A percentile compares a stretch with the other conserved stretches of the same genome.
Evolutionary conservation across 1,139 yeast genomes (phyloP).

Genomic region (Magnusiomyces suaveolens): DNA sequence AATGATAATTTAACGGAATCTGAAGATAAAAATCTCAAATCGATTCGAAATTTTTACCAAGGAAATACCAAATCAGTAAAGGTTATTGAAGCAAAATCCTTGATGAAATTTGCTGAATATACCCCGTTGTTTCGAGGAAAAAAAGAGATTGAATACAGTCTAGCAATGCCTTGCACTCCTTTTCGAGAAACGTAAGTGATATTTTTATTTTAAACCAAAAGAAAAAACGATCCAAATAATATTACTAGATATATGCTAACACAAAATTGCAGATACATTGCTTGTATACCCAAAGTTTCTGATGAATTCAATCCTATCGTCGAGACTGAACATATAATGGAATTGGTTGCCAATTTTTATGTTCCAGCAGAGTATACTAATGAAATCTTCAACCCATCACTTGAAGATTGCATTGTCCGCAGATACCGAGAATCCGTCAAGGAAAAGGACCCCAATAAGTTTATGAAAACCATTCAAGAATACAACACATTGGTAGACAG

Average conservation of each 20-base stretch:
- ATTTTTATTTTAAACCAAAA: not conserved
- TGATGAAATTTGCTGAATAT: slow-evolving; percentile 10
- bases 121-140: slow-evolving; percentile 10
- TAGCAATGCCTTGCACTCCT: slow-evolving; percentile 12
- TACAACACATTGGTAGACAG: slow-evolving; percentile 35
- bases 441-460: slow-evolving; percentile 29
- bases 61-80: slow-evolving; percentile 3
- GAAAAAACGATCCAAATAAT: no score
- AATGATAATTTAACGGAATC: not conserved
- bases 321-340: slow-evolving; percentile 60
- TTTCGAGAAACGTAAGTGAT: slow-evolving; percentile 9
- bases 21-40: not conserved
- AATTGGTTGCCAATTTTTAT: slow-evolving; percentile 37
- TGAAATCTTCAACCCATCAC: slow-evolving; percentile 34
- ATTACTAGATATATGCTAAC: no score
- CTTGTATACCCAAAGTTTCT: slow-evolving; percentile 12
- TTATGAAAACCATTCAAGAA: slow-evolving; percentile 33
- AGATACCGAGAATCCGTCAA: slow-evolving; percentile 38
- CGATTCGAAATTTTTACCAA: not conserved
- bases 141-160: slow-evolving; percentile 8
- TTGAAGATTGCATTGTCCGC: slow-evolving; percentile 38
- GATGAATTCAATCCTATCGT: slow-evolving; percentile 60
- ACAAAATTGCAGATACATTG: slow-evolving; percentile 7
- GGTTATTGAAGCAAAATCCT: slow-evolving; percentile 9
- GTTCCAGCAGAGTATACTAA: slow-evolving; percentile 39